Percentiles rank a stretch among this genome's conserved stretches.
phyloP scores from a whole-genome alignment of 192 early-diverging fungal genomes.

The Coemansia guatemalensis region DNA sequence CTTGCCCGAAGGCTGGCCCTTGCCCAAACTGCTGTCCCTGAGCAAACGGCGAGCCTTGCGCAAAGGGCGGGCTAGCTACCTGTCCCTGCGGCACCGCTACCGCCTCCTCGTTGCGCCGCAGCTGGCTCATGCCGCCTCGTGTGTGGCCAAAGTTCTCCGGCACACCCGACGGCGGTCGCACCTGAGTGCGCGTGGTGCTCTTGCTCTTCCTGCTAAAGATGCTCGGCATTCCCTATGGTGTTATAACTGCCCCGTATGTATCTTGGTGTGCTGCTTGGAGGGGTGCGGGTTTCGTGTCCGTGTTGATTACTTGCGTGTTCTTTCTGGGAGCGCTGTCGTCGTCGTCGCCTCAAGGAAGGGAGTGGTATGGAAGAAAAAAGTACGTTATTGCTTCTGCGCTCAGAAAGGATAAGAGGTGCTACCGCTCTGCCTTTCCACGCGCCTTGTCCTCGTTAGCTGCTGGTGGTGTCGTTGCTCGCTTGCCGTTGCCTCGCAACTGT shows the following conservation, averaged over 20 bases:
- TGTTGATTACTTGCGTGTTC: no score
- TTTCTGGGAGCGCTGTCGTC: no score
- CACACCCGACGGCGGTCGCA: slow-evolving; percentile 41
- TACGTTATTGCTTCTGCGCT: not conserved
- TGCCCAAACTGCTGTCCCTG: slow-evolving; percentile 12
- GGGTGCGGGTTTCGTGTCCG: no score
- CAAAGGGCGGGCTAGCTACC: no score
- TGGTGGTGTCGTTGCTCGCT: slow-evolving; percentile 5
- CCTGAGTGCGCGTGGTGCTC: slow-evolving; percentile 27
- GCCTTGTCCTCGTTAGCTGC: no score
- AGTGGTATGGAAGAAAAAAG: no score
- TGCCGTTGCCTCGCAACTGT: slow-evolving; percentile 4
- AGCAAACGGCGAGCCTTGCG: slow-evolving; percentile 2
- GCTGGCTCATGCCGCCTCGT: slow-evolving; percentile 30
- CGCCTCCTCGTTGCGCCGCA: slow-evolving; percentile 26
- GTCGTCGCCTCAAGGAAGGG: no score
- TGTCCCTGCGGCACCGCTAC: slow-evolving; percentile 6
- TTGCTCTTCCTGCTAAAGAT: slow-evolving; percentile 52
- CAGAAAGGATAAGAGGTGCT: no score
- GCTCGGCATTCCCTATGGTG: slow-evolving; percentile 33
- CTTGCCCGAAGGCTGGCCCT: slow-evolving; percentile 12
- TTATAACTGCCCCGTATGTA: not conserved
- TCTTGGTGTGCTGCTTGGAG: no score
- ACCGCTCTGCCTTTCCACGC: no score
- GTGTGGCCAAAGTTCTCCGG: slow-evolving; percentile 43